Base-by-base conservation (phyloP, 106 monocot species). In the Dendrobium nobile region DNA sequence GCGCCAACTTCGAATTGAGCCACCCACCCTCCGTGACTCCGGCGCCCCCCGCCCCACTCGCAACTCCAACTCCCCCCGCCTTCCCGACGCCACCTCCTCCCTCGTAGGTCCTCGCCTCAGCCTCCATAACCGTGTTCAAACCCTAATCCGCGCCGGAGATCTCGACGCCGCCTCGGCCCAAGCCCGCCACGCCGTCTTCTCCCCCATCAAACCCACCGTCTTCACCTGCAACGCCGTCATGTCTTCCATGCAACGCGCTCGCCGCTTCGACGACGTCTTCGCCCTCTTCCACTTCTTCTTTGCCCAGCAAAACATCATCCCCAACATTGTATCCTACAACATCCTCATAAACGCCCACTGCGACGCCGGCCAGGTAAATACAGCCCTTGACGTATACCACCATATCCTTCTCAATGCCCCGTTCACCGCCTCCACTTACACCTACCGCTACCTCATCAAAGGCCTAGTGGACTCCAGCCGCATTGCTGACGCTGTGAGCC, bases 281-380 rank as follows among this genome's bases (percentile, higher is more conserved):
- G 83, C 87, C 10, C 92, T 92, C 79, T 92, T 92, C 80, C 54
- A 83, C 77, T 95, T 89, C 85, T 95, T 95, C 89, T 92, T 89
- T 79, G 79, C 87, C 19, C 92, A 91, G 84, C 89, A 88, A 48
- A 85, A 83, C 75, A 86, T 92, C 74, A 79, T 95, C 48, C 95
- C 95, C 48, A 95, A 92, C 82, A 89, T 95, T 19, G 95, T 95
- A 67, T 95, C 95, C 65, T 92, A 95, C 79, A 95, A 95, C 77
- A 88, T 89, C 78, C 86, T 94, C 40, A 98, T 94, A 79, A 84
- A 81, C 54, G 79, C 97, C 31, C 87, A 92, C 79, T 94, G 94
- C 54, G 84, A 92, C 51, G 85, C 90, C 28, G 80, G 77, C 68
- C 22, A 79, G 42, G 37, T 92, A 37, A 92, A 91, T 58, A 42